Evolutionary conservation across 2,329 filamentous ascomycete genomes (phyloP).

Genomic region (Aspergillus alliaceus): DNA sequence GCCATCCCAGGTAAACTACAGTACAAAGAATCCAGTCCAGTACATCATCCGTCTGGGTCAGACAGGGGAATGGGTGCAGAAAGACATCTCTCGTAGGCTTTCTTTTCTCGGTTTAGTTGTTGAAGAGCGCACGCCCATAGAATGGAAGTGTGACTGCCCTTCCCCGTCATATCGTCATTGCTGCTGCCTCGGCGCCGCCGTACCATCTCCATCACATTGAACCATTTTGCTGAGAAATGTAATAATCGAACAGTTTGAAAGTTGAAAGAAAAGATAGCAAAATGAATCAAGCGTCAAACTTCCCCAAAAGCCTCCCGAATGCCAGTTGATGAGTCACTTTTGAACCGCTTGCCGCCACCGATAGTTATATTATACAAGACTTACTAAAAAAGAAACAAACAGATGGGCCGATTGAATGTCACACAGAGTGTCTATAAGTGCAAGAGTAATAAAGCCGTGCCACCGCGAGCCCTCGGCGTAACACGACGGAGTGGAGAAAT

Average conservation of each 20-base stretch:
- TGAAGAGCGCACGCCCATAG: background rate
- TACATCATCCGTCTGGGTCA: constrained; percentile 12
- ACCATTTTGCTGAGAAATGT: constrained; percentile 7
- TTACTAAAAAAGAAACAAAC: constrained; percentile 11
- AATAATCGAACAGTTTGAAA: background rate
- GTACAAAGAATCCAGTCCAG: constrained; percentile 27
- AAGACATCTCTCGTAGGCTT: constrained; percentile 20
- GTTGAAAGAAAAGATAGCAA: constrained; percentile 1
- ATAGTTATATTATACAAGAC: constrained; percentile 24
- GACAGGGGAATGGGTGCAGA: constrained; percentile 13
- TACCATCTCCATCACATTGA: constrained; percentile 13
- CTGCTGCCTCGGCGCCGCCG: constrained; percentile 6
- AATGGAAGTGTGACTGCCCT: background rate
- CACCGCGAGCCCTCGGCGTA: background rate
- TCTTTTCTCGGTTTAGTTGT: constrained; percentile 9
- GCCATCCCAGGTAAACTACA: constrained; percentile 26
- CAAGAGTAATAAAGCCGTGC: constrained; percentile 2
- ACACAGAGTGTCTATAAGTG: constrained; percentile 20
- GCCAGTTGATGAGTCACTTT: constrained; percentile 20
- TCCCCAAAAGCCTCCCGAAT: constrained; percentile 11
- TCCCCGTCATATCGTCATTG: background rate
- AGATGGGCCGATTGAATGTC: constrained; percentile 10
- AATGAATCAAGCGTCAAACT: constrained; percentile 5
- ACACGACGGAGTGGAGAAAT: constrained; percentile 6
- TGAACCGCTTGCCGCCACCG: constrained; percentile 18